Percentiles rank a stretch among this genome's conserved stretches.
Evolutionary conservation across 78 protist species (phyloP).

Genomic region (Dictyostelium capitatum): DNA sequence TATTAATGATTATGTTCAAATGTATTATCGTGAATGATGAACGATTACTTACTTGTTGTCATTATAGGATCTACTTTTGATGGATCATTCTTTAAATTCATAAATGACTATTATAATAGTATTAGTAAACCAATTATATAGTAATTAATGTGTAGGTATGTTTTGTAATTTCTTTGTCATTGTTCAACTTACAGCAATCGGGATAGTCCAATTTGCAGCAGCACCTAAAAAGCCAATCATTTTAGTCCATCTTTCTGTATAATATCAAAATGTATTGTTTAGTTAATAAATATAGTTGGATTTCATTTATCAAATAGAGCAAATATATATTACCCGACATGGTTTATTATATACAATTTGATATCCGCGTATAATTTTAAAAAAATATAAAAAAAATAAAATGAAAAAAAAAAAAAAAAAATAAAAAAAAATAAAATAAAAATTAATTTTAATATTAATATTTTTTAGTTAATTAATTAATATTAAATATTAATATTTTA

Average conservation of each 20-base stretch:
- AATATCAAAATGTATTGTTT: no score
- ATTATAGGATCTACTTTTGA: conserved; percentile 62
- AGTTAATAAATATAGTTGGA: background rate
- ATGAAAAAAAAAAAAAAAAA: background rate
- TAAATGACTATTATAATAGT: conserved; percentile 19
- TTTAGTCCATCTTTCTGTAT: conserved; percentile 56
- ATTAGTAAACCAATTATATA: background rate
- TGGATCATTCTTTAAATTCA: conserved; percentile 72
- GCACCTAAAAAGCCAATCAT: conserved; percentile 73
- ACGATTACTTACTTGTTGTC: conserved; percentile 50
- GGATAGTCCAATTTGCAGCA: conserved; percentile 81
- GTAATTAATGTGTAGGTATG: background rate
- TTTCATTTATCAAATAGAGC: background rate
- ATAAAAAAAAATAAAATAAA: background rate
- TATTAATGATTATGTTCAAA: background rate
- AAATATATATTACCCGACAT: conserved; percentile 4
- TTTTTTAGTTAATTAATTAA: no score
- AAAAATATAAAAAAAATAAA: background rate
- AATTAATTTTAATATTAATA: background rate
- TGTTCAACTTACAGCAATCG: conserved; percentile 80
- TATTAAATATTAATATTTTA: no score
- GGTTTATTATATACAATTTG: background rate
- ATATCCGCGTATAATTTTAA: background rate
- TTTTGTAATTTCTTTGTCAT: background rate
- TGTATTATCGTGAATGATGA: background rate